A percentile compares a stretch with the other conserved stretches of the same genome.
Conservation (phyloP, 345 rosid species). For the Anastatica hierochuntica region DNA sequence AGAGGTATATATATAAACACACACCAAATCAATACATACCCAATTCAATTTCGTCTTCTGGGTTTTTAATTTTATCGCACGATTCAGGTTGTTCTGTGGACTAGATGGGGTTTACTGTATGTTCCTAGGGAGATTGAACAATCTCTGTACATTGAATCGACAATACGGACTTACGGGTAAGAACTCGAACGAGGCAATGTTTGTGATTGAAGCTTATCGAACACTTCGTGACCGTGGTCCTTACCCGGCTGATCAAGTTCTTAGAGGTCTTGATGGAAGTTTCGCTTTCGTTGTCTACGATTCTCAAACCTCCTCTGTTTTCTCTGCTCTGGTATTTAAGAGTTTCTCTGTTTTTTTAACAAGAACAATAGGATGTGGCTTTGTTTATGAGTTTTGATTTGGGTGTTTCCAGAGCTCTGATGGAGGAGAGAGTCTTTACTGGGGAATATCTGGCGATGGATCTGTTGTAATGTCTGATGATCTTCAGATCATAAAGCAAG, state of each 20-base stretch:
- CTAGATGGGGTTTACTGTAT: slow-evolving; percentile 68
- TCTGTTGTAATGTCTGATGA: slow-evolving; percentile 80
- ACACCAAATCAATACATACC: too few relatives aligned
- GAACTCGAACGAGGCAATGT: slow-evolving; percentile 65
- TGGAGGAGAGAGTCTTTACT: slow-evolving; percentile 61
- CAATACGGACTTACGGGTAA: slow-evolving; percentile 69
- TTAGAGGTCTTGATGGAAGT: slow-evolving; percentile 76
- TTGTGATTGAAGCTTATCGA: slow-evolving; percentile 74
- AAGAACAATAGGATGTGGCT: too few relatives aligned
- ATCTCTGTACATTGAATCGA: slow-evolving; percentile 45
- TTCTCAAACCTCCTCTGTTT: slow-evolving; percentile 55
- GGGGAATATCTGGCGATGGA: slow-evolving; percentile 90
- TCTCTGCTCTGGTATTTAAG: slow-evolving; percentile 55
- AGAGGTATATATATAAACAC: slow-evolving; percentile 5
- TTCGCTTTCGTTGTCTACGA: slow-evolving; percentile 86
- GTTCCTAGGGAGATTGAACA: slow-evolving; percentile 65
- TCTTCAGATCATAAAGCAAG: slow-evolving; percentile 57
- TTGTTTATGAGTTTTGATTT: neutral
- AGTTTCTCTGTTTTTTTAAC: too few relatives aligned
- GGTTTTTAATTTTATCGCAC: too few relatives aligned
- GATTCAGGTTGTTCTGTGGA: slow-evolving; percentile 57
- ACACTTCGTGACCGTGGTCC: slow-evolving; percentile 93
- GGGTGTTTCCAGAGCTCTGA: slow-evolving; percentile 56
- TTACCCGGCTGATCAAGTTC: slow-evolving; percentile 87
- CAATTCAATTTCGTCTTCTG: too few relatives aligned